These are phyloP conservation scores for Verbascum thapsus DNA, from an alignment of 257 asterid species.

Conservation along the genomic window DNA sequence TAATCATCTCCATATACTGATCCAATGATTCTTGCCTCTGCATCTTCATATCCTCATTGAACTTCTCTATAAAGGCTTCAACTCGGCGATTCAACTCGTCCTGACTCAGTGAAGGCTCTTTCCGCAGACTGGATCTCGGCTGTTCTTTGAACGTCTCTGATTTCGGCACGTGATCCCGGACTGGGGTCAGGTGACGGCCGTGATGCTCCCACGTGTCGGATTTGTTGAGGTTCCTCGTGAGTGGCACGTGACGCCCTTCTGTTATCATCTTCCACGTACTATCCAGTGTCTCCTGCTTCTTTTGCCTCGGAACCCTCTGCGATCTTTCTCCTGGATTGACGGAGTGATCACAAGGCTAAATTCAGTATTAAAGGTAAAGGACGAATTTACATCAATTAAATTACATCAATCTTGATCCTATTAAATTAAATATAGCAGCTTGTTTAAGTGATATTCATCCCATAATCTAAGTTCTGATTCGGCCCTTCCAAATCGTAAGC, in stretches of 20 bases:
- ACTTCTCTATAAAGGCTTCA: conserved; percentile 82
- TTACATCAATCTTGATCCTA: too few relatives aligned
- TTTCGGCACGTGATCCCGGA: conserved; percentile 48
- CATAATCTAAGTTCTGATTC: too few relatives aligned
- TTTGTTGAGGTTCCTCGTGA: conserved; percentile 67
- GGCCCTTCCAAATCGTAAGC: too few relatives aligned
- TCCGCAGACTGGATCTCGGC: conserved; percentile 32
- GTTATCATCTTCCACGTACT: conserved; percentile 86
- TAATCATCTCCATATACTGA: conserved; percentile 57
- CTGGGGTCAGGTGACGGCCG: conserved; percentile 30
- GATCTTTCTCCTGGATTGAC: too few relatives aligned
- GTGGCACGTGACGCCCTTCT: conserved; percentile 73
- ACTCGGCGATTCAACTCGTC: conserved; percentile 76
- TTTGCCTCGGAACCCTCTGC: too few relatives aligned
- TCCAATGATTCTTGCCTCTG: conserved; percentile 76
- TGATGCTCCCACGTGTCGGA: conserved; percentile 77
- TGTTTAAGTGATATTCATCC: too few relatives aligned
- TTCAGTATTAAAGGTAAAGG: too few relatives aligned
- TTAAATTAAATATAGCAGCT: too few relatives aligned
- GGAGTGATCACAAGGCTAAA: too few relatives aligned
- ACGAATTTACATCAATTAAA: too few relatives aligned
- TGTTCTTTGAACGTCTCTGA: conserved; percentile 63
- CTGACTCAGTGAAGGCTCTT: conserved; percentile 66
- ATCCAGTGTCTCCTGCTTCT: conserved; percentile 72
- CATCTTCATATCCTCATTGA: conserved; percentile 80